Conservation (phyloP, 2,329 filamentous ascomycete species). For the Hymenoscyphus infarciens region DNA sequence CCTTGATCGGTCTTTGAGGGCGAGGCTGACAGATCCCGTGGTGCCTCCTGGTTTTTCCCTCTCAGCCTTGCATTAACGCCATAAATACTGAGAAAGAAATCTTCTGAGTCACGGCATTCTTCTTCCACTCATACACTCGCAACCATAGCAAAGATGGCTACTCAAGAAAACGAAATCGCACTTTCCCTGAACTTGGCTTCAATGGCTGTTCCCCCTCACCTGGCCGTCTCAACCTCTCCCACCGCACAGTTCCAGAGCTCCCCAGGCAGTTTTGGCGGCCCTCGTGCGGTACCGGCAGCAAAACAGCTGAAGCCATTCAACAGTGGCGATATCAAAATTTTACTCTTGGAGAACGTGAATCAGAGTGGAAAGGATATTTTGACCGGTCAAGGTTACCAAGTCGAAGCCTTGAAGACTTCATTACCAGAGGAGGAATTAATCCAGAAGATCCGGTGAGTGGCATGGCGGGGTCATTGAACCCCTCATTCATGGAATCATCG, state of each 20-base stretch:
- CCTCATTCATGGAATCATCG: constrained; percentile 6
- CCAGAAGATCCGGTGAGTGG: constrained; percentile 78
- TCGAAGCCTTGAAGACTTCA: constrained; percentile 85
- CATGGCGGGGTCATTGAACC: constrained; percentile 33
- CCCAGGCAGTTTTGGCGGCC: constrained; percentile 49
- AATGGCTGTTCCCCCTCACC: constrained; percentile 52
- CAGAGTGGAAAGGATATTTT: constrained; percentile 82
- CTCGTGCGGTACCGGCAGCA: constrained; percentile 42
- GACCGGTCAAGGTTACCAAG: constrained; percentile 85
- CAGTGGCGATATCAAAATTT: constrained; percentile 92
- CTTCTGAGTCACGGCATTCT: constrained; percentile 11
- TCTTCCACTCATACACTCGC: background rate
- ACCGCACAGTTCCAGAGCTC: constrained; percentile 71
- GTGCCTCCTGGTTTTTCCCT: background rate
- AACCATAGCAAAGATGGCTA: constrained; percentile 25
- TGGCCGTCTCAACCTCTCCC: constrained; percentile 72
- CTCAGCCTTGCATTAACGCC: constrained; percentile 13
- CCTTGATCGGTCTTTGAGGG: background rate
- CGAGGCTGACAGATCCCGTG: constrained; percentile 9
- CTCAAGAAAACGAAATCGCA: constrained; percentile 47
- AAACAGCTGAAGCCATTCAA: constrained; percentile 95
- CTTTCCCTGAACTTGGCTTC: constrained; percentile 36
- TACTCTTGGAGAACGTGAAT: constrained; percentile 95
- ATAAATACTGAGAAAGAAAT: constrained; percentile 4
- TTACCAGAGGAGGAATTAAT: constrained; percentile 91